Conservation (phyloP, 2,329 filamentous ascomycete species). For the Zopfia rhizophila region DNA sequence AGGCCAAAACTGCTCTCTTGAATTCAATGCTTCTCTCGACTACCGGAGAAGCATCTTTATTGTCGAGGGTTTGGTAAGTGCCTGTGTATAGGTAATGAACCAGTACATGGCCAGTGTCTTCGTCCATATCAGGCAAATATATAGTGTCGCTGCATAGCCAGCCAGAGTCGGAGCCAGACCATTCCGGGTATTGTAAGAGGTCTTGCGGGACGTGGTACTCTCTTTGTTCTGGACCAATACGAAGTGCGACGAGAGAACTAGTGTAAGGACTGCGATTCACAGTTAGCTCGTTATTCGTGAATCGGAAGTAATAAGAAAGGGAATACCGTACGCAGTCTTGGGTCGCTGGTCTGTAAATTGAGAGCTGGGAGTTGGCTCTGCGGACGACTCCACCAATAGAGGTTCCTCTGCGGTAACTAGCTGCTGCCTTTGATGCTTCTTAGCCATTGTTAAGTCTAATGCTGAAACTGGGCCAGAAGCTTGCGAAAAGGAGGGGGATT, state of each 20-base stretch:
- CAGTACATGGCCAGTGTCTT: conserved; percentile 29
- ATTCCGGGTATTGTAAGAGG: conserved; percentile 14
- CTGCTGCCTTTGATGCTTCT: too few species aligned
- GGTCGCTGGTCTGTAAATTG: conserved; percentile 11
- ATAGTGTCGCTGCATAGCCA: conserved; percentile 2
- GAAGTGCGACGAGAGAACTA: conserved; percentile 7
- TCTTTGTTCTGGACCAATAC: conserved; percentile 11
- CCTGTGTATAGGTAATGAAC: conserved; percentile 38
- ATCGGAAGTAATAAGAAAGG: conserved; percentile 10
- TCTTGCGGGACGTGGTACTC: conserved; percentile 17
- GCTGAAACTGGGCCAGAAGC: too few species aligned
- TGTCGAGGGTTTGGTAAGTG: conserved; percentile 35
- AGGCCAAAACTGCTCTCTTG: conserved; percentile 25
- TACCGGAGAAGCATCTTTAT: conserved; percentile 3
- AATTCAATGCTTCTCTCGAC: conserved; percentile 21
- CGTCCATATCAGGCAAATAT: conserved; percentile 24
- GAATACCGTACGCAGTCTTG: conserved; percentile 16
- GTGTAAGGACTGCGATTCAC: conserved; percentile 20
- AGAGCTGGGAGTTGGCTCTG: conserved; percentile 12
- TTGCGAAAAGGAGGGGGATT: too few species aligned
- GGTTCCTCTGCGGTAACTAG: too few species aligned
- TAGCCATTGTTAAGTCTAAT: too few species aligned
- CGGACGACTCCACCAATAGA: conserved; percentile 5
- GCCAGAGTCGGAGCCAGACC: conserved; percentile 2
- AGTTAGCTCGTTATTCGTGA: conserved; percentile 11